Evolutionary conservation across 306 rosid genomes (phyloP), one percentile per base, ranked within the genome.

Genomic region (Medicago lupulina): DNA sequence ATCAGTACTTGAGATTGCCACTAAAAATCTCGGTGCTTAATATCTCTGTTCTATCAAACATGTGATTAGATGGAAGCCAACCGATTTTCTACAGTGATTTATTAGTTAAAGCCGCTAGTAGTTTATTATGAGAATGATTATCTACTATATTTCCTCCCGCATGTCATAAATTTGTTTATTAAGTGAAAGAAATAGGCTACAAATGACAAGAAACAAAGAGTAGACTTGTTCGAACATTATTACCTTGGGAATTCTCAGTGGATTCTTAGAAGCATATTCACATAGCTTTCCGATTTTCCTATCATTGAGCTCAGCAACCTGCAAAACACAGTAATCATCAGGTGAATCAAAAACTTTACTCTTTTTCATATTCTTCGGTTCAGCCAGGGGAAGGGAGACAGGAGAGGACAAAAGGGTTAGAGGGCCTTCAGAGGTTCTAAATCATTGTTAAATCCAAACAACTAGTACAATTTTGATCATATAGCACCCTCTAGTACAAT

Each of bases 221-320:
- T 25, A 62, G 41, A 74, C 25, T 65, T 55, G 69, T 23, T 16
- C 16, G 57, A 34, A 71, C 25, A 66, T 51, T n/a, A 50, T 46
- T 71, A 85, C 88, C 88, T 82, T 82, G 41, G 88, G 88, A 85
- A 85, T 85, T 82, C 88, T 82, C 80, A 85, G 50, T 4, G 84
- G 82, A 72, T 85, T 85, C 76, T 62, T 82, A 17, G 72, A 79
- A 74, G 86, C 84, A 79, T 85, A 85, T 19, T 85, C 88, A 38
- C 88, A 85, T 46, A 85, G 77, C 78, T 85, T 85, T 75, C 82
- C 86, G 55, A 79, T 79, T 82, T 82, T 85, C 57, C 88, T 79
- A 73, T 85, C 88, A 82, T 85, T 85, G 64, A 73, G 80, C 51
- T 79, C 86, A 67, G 84, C 75, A 75, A 53, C 86, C 88, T 85